Evolutionary conservation across 805 yeast genomes (phyloP).

Genomic region (Starmerella roubikii): DNA sequence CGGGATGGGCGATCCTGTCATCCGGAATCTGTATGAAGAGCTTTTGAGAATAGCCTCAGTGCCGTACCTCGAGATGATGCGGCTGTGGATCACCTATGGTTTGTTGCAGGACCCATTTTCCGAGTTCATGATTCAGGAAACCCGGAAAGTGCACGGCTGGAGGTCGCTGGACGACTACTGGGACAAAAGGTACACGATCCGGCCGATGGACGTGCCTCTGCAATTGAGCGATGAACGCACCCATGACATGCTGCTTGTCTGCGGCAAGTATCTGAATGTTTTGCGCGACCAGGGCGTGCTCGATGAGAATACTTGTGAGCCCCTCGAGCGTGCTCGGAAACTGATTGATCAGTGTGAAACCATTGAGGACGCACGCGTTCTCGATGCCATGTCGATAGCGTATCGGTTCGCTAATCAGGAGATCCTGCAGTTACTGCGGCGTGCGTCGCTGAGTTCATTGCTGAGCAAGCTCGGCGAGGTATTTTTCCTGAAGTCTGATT

Average conservation of each 20-base stretch:
- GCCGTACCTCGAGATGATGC: conserved; percentile 54
- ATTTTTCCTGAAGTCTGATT: conserved; percentile 41
- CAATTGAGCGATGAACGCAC: conserved; percentile 42
- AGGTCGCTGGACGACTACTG: conserved; percentile 28
- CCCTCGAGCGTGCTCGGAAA: neutral
- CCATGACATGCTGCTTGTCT: conserved; percentile 53
- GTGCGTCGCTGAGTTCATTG: conserved; percentile 36
- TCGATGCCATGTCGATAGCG: conserved; percentile 43
- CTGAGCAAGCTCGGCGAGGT: conserved; percentile 37
- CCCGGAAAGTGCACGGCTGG: conserved; percentile 20
- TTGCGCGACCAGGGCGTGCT: neutral
- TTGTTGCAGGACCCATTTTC: conserved; percentile 60
- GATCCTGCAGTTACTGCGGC: conserved; percentile 38
- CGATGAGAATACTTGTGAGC: too few species aligned
- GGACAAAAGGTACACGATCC: conserved; percentile 47
- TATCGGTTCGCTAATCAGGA: conserved; percentile 54
- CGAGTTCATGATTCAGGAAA: conserved; percentile 54
- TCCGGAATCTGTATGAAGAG: conserved; percentile 37
- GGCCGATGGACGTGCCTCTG: conserved; percentile 60
- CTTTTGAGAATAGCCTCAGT: conserved; percentile 47
- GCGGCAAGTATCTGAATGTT: conserved; percentile 58
- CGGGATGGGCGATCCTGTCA: conserved; percentile 51
- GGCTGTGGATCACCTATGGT: conserved; percentile 71
- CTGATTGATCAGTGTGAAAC: conserved; percentile 20
- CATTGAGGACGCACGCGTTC: conserved; percentile 35